Base-by-base conservation (phyloP, 2,329 filamentous ascomycete genomes). In the Didymella pinodella region DNA sequence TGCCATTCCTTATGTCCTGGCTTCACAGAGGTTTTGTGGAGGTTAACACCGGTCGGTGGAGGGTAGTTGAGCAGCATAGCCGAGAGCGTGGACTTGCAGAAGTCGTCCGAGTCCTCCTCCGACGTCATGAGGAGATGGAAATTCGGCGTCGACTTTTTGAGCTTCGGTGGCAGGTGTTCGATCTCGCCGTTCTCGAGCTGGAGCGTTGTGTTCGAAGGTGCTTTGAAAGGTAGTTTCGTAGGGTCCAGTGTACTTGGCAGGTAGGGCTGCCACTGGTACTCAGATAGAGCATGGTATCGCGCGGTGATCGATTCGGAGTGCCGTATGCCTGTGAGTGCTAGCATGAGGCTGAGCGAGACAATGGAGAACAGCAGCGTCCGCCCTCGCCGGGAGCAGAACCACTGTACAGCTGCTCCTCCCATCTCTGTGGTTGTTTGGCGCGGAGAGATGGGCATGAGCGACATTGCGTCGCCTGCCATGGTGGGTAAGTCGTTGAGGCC, bases 1-100 rank as follows among this genome's bases (percentile, higher is more conserved):
- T 78, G 79, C 46, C 82, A 73, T 69, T 83, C 79, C 58, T 72
- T 76, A 54, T 81, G 63, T 7, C 57, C 48, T 10, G 63, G 51
- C 11, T 54, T 59, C 8, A 62, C 52, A 18, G 66, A 69, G 3
- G 49, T 54, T 18, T 64, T 50, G 73, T 78, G 73, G 16, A 82
- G 82, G 46, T 81, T 80, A 60, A 87, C 76, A 29, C 86, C 68
- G 1, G 83, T 85, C 7, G 85, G 83, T 14, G 85, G 82, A 10
- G 86, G 86, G 53, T 86, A 88, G 59, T 84, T 81, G 38, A 87
- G 75, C n/a, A 87, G 78, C 73, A 85, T 84, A 1, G 84, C 81
- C 1, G 85, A 86, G 12, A 86, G 75, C 12, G 86, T 68, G 1
- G 84, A 83, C 64, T 84, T 84, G 77, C 86, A 88, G 40, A 87